A percentile compares a stretch with the other conserved stretches of the same genome.
These are phyloP conservation scores for Cryptococcus sp. DNA, from an alignment of 1,284 basidiomycete species.

Conservation along the genomic window DNA sequence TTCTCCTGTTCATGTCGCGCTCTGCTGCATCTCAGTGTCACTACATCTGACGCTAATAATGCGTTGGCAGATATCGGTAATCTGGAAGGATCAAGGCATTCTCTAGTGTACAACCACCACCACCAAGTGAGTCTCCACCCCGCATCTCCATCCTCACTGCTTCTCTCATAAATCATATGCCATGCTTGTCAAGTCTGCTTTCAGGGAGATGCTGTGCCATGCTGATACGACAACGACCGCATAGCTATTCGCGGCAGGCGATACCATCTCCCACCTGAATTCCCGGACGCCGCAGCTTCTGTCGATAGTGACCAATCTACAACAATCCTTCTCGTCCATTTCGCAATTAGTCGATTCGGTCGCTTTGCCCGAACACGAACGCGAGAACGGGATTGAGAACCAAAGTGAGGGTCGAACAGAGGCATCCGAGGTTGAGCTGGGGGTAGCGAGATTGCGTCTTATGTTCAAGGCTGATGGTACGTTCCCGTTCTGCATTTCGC, in stretches of 20 bases:
- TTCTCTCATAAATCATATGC: background rate
- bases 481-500: background rate
- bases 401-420: background rate
- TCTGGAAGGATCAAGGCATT: constrained; percentile 48
- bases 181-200: background rate
- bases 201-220: too few relatives aligned
- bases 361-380: constrained; percentile 25
- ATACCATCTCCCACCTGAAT: constrained; percentile 51
- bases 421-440: constrained; percentile 3
- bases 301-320: constrained; percentile 48
- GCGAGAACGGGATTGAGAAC: background rate
- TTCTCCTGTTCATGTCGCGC: background rate
- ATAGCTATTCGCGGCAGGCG: constrained; percentile 51
- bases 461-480: constrained; percentile 40
- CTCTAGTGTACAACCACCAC: constrained; percentile 54
- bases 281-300: constrained; percentile 51
- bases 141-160: background rate
- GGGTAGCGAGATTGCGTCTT: constrained; percentile 31
- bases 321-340: constrained; percentile 51
- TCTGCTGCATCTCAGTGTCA: background rate
- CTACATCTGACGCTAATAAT: constrained; percentile 1
- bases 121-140: constrained; percentile 40
- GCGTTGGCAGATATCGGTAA: constrained; percentile 42
- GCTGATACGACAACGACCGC: background rate
- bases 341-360: constrained; percentile 48